phyloP scores from a whole-genome alignment of 257 asterid genomes.

The Solanum paucissectum region DNA sequence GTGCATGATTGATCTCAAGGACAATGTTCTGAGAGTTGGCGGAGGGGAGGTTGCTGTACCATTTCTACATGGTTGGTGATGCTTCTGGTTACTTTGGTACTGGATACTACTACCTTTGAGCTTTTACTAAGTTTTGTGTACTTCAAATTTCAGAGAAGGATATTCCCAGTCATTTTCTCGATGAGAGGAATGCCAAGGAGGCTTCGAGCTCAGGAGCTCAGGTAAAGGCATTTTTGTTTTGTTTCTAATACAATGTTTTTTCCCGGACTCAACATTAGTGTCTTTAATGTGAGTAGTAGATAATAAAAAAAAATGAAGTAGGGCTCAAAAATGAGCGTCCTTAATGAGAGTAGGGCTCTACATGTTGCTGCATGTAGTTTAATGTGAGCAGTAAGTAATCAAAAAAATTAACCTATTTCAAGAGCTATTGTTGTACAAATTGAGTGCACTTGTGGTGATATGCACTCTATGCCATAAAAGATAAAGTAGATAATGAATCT shows the following conservation, averaged over 20 bases:
- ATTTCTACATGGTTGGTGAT: constrained; percentile 60
- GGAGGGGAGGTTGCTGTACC: constrained; percentile 98
- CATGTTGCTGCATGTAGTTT: not conserved
- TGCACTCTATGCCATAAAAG: not conserved
- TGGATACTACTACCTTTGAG: not conserved
- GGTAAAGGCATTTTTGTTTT: constrained; percentile 30
- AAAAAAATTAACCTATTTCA: not conserved
- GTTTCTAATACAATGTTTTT: not conserved
- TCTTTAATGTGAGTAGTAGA: not conserved
- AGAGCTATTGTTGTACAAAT: not conserved
- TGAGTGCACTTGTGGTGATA: not conserved
- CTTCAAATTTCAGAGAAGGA: constrained; percentile 63
- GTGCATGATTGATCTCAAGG: constrained; percentile 96
- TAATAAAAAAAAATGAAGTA: not conserved
- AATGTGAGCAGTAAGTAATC: not conserved
- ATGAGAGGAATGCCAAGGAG: constrained; percentile 65
- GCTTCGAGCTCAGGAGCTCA: constrained; percentile 76
- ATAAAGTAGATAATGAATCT: not conserved
- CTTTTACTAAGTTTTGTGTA: not conserved
- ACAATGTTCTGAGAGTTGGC: constrained; percentile 89
- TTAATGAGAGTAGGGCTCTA: not conserved
- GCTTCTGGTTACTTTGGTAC: not conserved
- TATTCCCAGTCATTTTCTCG: constrained; percentile 59
- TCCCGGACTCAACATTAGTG: not conserved
- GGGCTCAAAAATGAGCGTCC: not conserved